Evolutionary conservation across 805 yeast genomes (phyloP), one percentile per base, ranked within the genome.

Genomic region (Osmozyma mogii): DNA sequence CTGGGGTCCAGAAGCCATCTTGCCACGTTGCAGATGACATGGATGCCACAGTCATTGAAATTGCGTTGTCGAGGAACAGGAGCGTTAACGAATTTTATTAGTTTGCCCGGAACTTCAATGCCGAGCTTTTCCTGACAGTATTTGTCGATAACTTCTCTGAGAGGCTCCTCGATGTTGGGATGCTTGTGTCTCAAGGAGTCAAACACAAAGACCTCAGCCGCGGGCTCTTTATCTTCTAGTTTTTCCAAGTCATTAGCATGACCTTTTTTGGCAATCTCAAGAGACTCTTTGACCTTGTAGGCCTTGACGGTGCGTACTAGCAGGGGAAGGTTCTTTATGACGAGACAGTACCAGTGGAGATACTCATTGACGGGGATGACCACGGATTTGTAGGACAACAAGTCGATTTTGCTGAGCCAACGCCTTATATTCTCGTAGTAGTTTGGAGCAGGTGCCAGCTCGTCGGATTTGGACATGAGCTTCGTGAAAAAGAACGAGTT

Each of bases 41-140:
- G 96, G 13, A 92, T 74, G 1, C 98, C 98, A 59, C 98, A 92
- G 51, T 92, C 98, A 49, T 87, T 84, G 56, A 78, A 76, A 50
- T 92, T 92, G 17, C 77, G 75, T 48, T 92, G 98, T 35, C 68
- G 75, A 1, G 96, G 95, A 0, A 85, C 92, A 4, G 60, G 47
- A 4, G 77, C 75, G 6, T 61, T 52, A 29, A 61, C 50, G 27
- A 72, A 55, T 25, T 64, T 52, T 14, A 88, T 70, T 24, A 61
- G 65, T 4, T 56, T 51, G 9, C 61, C 61, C 13, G 56, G 56
- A 3, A 87, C 45, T 0, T 57, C 63, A 7, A 78, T 37, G 1
- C 54, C 56, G 40, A 73, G 68, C 41, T 72, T 77, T 19, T 81
- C 92, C 30, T 61, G 58, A 7, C 94, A 89, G 53, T 82, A 87